Evolutionary conservation across 83 land plant species (phyloP).

Genomic region (Larix sibirica): DNA sequence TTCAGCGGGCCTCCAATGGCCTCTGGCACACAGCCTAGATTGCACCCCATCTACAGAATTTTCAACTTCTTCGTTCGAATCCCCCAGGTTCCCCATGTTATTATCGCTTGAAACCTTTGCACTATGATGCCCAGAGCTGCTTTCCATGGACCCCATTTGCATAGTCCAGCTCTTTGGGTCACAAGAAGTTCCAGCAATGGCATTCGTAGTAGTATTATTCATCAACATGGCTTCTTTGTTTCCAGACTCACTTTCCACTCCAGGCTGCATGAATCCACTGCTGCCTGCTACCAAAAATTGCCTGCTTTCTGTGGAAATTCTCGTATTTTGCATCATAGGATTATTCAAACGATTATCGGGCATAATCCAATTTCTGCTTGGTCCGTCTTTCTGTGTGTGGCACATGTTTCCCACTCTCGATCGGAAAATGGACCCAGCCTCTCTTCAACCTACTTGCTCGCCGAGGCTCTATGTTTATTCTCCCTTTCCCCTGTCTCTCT

Average conservation of each 20-base stretch:
- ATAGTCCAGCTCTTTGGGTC: neutral
- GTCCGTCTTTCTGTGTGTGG: neutral
- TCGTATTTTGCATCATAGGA: neutral
- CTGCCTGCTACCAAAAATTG: neutral
- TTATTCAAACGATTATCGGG: neutral
- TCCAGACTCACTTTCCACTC: too few relatives aligned
- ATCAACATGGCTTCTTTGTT: neutral
- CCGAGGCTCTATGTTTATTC: too few relatives aligned
- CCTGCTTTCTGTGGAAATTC: neutral
- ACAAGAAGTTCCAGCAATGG: too few relatives aligned
- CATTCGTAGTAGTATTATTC: neutral
- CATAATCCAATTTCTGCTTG: neutral
- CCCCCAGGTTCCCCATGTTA: neutral
- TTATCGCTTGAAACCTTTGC: neutral
- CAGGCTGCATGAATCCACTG: too few relatives aligned
- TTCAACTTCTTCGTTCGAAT: slow-evolving; percentile 10
- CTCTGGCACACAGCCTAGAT: slow-evolving; percentile 42
- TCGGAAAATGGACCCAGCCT: too few relatives aligned
- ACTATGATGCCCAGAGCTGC: neutral
- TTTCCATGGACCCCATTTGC: slow-evolving; percentile 6
- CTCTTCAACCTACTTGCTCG: too few relatives aligned
- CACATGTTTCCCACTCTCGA: neutral
- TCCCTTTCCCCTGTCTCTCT: too few relatives aligned
- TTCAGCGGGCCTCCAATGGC: slow-evolving; percentile 76
- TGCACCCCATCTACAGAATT: slow-evolving; percentile 11